Base-by-base conservation (phyloP, 805 yeast genomes). In the Lachancea meyersii region DNA sequence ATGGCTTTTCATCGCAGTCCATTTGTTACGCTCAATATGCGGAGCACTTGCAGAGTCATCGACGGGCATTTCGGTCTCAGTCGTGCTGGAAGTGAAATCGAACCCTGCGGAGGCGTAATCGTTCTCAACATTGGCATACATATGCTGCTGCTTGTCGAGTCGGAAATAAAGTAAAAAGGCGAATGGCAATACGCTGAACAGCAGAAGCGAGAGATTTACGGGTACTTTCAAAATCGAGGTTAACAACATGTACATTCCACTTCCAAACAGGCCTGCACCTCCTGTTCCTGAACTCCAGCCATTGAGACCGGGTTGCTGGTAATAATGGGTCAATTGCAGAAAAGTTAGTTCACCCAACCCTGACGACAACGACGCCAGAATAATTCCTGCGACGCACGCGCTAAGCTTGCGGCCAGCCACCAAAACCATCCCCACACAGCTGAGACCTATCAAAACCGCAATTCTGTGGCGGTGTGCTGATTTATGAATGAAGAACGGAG, bases 241-340 rank as follows among this genome's bases (percentile, higher is more conserved):
- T 52, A 86, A 47, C 1, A 82, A 50, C 72, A 91, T 54, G 55
- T 77, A 89, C 11, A 75, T 56, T 41, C 83, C 85, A 40, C 89
- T 78, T 0, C 97, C 98, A 16, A 77, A 73, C 4, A 91, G 61
- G 0, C 98, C 98, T 1, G 98, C 97, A 16, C 87, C 95, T 3
- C 98, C 97, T 0, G 97, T 91, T 1, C 98, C 98, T 6, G 88
- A 76, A 17, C 95, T 84, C 78, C 94, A 91, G 0, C 95, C 97
- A 38, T 81, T 78, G 35, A 91, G 67, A 3, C 94, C 70, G n/a
- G 58, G 51, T 14, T 70, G 69, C 16, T 70, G 72, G 60, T 79
- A 87, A 53, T 70, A 82, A 57, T 89, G 96, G 1, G 96, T 86
- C 61, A 91, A 65, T 59, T 86, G 95, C 33, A 91, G 64, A 51